These are phyloP conservation scores for Edaphochlamys debaryana DNA, from an alignment of 139 green algal genomes.

Conservation along the genomic window DNA sequence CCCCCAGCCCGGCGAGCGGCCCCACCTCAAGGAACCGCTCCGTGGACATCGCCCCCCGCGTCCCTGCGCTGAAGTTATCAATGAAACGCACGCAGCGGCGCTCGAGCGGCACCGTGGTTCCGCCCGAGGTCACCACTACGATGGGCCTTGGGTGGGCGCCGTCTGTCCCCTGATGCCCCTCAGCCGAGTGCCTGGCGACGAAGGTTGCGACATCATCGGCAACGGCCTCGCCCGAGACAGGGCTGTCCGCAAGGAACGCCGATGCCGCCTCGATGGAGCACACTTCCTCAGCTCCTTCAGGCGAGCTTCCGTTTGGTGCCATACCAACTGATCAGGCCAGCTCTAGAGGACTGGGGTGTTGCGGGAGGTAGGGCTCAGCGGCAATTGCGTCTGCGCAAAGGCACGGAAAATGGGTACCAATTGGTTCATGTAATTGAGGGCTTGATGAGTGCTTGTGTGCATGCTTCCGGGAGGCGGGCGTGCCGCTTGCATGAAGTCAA, in stretches of 20 bases:
- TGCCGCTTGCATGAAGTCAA: no score
- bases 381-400: no score
- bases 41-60: slow-evolving; percentile 84
- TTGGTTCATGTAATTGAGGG: no score
- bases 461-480: no score
- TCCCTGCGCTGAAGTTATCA: slow-evolving; percentile 97
- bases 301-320: no score
- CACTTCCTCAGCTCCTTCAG: not conserved
- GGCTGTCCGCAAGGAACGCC: slow-evolving; percentile 18
- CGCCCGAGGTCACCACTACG: slow-evolving; percentile 90
- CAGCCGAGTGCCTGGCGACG: not conserved
- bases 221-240: slow-evolving; percentile 12
- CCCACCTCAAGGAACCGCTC: slow-evolving; percentile 86
- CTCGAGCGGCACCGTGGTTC: slow-evolving; percentile 97
- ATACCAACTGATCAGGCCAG: no score
- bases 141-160: slow-evolving; percentile 40
- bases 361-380: no score
- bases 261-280: not conserved
- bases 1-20: not conserved
- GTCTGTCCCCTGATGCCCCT: no score
- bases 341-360: no score
- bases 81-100: slow-evolving; percentile 94
- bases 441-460: no score
- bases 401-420: no score
- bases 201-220: slow-evolving; percentile 3